A percentile compares a stretch with the other conserved stretches of the same genome.
phyloP scores from a whole-genome alignment of 441 rosid species.

The Omphalea diandra region DNA sequence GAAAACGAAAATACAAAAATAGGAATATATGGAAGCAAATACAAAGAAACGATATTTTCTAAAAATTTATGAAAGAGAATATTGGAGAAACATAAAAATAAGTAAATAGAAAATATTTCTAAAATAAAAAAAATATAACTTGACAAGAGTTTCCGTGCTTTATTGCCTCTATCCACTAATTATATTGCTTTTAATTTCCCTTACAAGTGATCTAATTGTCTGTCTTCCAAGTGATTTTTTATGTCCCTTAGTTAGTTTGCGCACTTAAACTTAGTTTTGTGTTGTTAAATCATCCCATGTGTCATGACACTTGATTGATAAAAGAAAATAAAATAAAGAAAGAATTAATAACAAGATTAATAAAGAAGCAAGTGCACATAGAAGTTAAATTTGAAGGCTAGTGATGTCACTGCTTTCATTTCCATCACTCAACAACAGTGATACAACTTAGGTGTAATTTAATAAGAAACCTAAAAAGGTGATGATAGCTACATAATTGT shows the following conservation, averaged over 20 bases:
- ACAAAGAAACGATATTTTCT: too few relatives aligned
- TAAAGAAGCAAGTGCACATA: conserved; percentile 3
- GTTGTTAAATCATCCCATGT: neutral
- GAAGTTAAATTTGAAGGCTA: conserved; percentile 20
- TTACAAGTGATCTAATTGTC: neutral
- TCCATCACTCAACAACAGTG: conserved; percentile 19
- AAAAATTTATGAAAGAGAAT: too few relatives aligned
- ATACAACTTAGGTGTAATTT: neutral
- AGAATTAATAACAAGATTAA: neutral
- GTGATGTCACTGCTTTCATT: conserved; percentile 32
- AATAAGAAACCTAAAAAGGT: conserved; percentile 8
- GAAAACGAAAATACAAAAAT: too few relatives aligned
- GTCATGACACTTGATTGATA: neutral
- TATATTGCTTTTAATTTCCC: too few relatives aligned
- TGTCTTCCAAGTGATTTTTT: conserved; percentile 33
- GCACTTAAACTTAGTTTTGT: neutral
- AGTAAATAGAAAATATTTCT: too few relatives aligned
- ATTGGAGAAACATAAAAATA: too few relatives aligned
- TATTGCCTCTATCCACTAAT: too few relatives aligned
- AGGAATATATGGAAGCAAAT: too few relatives aligned
- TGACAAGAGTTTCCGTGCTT: too few relatives aligned
- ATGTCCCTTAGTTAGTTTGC: conserved; percentile 16
- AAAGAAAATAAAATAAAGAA: too few relatives aligned
- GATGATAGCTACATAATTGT: conserved; percentile 18
- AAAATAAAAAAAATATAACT: too few relatives aligned